phyloP scores from a whole-genome alignment of 352 stramenopile species.

The Globisporangium parvum region DNA sequence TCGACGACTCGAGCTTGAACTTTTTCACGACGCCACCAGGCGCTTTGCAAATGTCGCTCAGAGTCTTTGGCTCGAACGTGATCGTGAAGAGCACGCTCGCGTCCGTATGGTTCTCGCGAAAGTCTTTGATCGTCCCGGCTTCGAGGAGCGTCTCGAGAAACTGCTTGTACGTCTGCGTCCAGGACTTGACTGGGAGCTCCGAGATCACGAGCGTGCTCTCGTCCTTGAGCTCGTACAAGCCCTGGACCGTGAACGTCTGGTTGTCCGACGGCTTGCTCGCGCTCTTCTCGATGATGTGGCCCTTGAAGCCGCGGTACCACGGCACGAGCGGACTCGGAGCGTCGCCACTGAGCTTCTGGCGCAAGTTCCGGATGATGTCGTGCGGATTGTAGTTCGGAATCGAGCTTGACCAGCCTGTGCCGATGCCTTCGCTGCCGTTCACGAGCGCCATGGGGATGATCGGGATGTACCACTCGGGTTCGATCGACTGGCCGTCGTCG shows the following conservation, averaged over 20 bases:
- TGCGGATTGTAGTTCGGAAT: conserved; percentile 91
- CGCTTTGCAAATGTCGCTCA: conserved; percentile 64
- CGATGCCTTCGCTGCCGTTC: conserved; percentile 96
- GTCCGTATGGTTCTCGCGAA: conserved; percentile 91
- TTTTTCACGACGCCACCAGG: conserved; percentile 88
- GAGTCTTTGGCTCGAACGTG: conserved; percentile 56
- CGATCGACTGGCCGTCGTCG: conserved; percentile 90
- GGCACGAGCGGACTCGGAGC: conserved; percentile 62
- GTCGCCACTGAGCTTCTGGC: conserved; percentile 56
- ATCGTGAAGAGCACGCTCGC: conserved; percentile 91
- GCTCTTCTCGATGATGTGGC: conserved; percentile 79
- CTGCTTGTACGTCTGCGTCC: conserved; percentile 97
- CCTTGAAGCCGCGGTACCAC: conserved; percentile 91
- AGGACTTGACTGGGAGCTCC: conserved; percentile 94
- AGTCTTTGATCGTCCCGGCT: conserved; percentile 84
- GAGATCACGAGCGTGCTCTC: conserved; percentile 92
- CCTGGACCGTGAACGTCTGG: conserved; percentile 81
- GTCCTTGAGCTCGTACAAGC: conserved; percentile 73
- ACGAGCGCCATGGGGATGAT: conserved; percentile 97
- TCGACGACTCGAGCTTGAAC: conserved; percentile 93
- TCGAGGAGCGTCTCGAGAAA: conserved; percentile 91
- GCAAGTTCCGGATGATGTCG: conserved; percentile 82
- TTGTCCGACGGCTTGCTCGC: conserved; percentile 42
- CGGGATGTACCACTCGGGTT: conserved; percentile 92
- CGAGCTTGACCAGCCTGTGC: conserved; percentile 93